These are phyloP conservation scores for Trichosanthes truncata DNA, from an alignment of 306 rosid genomes.

Conservation along the genomic window DNA sequence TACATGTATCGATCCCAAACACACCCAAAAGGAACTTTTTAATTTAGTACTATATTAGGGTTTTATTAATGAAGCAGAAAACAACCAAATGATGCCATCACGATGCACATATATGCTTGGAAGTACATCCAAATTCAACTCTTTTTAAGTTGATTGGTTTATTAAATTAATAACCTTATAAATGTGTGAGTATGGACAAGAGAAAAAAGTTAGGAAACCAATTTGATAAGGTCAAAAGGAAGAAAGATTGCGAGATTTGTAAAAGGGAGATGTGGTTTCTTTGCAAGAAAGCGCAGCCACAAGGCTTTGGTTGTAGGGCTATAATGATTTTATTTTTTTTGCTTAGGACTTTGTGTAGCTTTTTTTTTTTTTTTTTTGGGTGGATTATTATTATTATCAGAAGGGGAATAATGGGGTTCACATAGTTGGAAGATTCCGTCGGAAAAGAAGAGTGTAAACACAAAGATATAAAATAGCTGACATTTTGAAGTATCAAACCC, in stretches of 20 bases:
- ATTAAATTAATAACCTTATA: not conserved
- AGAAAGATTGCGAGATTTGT: not conserved
- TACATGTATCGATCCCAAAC: not conserved
- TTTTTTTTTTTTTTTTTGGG: not conserved
- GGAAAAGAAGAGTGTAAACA: constrained; percentile 51
- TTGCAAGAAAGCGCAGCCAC: not conserved
- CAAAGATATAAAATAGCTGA: constrained; percentile 46
- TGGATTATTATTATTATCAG: no score
- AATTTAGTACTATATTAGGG: not conserved
- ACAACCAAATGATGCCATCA: not conserved
- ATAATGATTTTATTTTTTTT: not conserved
- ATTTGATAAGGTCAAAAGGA: not conserved
- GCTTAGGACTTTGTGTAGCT: not conserved
- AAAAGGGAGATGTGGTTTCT: not conserved
- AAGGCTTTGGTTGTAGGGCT: not conserved
- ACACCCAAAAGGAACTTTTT: not conserved
- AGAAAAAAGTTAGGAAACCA: not conserved
- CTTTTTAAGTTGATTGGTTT: not conserved
- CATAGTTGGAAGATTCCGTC: constrained; percentile 57
- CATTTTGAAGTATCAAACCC: constrained; percentile 39
- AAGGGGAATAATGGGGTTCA: constrained; percentile 24
- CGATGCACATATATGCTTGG: not conserved
- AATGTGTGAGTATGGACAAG: not conserved
- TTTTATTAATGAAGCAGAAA: not conserved
- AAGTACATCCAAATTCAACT: constrained; percentile 5